Percentiles rank a stretch among this genome's conserved stretches.
Evolutionary conservation across 2,329 filamentous ascomycete genomes (phyloP).

Genomic region (Pseudonectria buxi): DNA sequence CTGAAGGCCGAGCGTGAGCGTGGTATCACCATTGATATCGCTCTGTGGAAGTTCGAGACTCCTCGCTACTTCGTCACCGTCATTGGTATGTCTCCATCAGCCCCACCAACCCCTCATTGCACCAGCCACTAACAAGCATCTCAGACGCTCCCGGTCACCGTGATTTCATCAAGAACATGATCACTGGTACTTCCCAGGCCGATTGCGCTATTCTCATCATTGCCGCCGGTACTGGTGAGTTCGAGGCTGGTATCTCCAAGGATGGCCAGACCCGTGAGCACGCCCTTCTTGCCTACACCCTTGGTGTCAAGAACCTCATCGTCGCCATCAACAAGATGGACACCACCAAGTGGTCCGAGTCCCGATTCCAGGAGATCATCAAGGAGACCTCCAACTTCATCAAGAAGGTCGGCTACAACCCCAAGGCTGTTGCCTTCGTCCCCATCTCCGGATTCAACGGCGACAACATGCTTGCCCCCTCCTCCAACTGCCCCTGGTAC

Average conservation of each 20-base stretch:
- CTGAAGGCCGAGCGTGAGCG: conserved; percentile 99
- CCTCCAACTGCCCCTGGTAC: conserved; percentile 98
- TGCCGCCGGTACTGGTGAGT: conserved; percentile 99
- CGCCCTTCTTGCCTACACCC: conserved; percentile 99
- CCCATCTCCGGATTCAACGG: conserved; percentile 99
- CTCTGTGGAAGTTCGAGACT: conserved; percentile 99
- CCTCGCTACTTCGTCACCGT: conserved; percentile 96
- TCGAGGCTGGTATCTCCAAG: conserved; percentile 99
- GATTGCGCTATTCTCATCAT: conserved; percentile 99
- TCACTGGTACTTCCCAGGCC: conserved; percentile 99
- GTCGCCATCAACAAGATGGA: conserved; percentile 99
- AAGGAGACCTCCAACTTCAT: conserved; percentile 99
- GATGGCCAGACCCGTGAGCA: conserved; percentile 99
- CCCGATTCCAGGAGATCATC: conserved; percentile 97
- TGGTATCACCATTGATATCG: conserved; percentile 99
- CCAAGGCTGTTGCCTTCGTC: conserved; percentile 96
- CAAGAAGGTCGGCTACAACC: conserved; percentile 99
- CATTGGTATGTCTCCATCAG: conserved; percentile 60
- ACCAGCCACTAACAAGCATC: conserved; percentile 3
- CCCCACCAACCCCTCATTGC: neutral
- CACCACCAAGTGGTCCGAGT: conserved; percentile 97
- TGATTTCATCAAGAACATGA: conserved; percentile 99
- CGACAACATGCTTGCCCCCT: conserved; percentile 96
- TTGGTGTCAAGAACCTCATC: conserved; percentile 99
- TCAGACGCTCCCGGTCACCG: conserved; percentile 95